Evolutionary conservation across 2,329 filamentous ascomycete genomes (phyloP).

Genomic region (Didymella arachidicola): DNA sequence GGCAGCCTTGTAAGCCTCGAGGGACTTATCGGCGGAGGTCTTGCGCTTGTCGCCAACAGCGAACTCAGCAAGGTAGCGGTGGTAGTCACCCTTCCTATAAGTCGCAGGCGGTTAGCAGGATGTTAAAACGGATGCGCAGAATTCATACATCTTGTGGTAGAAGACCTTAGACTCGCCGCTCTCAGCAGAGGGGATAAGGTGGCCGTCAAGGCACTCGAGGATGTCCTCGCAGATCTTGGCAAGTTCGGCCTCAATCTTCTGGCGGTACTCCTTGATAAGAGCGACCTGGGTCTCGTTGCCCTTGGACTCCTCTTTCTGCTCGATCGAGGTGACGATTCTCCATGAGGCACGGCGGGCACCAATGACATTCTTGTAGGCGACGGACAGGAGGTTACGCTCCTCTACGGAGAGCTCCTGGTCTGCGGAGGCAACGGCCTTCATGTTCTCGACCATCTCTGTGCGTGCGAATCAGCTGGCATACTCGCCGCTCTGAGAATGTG

Average conservation of each 20-base stretch:
- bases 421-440: conserved; percentile 96
- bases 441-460: conserved; percentile 99
- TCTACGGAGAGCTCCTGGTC: conserved; percentile 74
- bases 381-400: conserved; percentile 95
- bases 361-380: conserved; percentile 99
- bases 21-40: conserved; percentile 89
- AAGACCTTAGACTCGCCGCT: conserved; percentile 99
- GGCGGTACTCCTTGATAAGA: conserved; percentile 97
- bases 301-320: conserved; percentile 99
- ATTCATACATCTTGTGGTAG: conserved; percentile 94
- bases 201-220: conserved; percentile 90
- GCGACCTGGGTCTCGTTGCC: conserved; percentile 89
- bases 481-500: conserved; percentile 12
- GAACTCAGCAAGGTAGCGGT: conserved; percentile 98
- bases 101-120: conserved; percentile 33
- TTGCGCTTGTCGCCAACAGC: conserved; percentile 94
- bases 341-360: conserved; percentile 95
- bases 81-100: conserved; percentile 96
- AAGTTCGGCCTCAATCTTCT: conserved; percentile 97
- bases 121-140: neutral
- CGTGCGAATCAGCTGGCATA: conserved; percentile 27
- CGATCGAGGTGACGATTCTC: conserved; percentile 98
- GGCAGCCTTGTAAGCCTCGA: conserved; percentile 95
- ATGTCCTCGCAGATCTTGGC: conserved; percentile 98
- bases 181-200: conserved; percentile 92